Evolutionary conservation across 495 filamentous ascomycete species (phyloP), one percentile per base, ranked within the genome.

Genomic region (Aspergillus saccharolyticus): DNA sequence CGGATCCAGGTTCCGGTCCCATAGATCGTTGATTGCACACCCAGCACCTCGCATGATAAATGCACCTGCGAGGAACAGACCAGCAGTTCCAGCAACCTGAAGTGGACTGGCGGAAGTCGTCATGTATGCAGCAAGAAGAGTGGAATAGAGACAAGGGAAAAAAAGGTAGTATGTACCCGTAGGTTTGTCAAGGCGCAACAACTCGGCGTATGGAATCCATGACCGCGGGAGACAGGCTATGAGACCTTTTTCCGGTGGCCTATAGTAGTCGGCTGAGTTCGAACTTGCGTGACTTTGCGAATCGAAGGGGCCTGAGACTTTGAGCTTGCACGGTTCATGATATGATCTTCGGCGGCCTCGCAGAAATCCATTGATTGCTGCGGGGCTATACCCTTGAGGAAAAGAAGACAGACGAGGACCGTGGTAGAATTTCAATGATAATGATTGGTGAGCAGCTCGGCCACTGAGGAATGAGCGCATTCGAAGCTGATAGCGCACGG

Each of bases 1-100:
- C 19, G 88, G 89, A 71, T 98, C 94, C 17, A 98, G 82, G 64
- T 96, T 88, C 60, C 90, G 85, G 73, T 97, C 94, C 92, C 90
- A 96, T 45, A 97, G 81, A 68, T 98, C 94, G 72, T 98, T 97
- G 75, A 98, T 94, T 30, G 94, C 87, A 73, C 94, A 98, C 16
- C 94, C 94, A n/a, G 94, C 94, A 25, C 94, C 91, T 52, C 94
- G 90, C 94, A 98, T 97, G 64, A 97, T 86, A 56, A 97, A 66
- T 2, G 94, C 92, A 43, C 94, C 94, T 9, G 82, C 74, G 67
- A 94, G 85, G 78, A 98, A 98, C 53, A 96, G 84, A 2, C 83
- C 72, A 2, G 80, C 79, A 1, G 89, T 95, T 2, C 88, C 75
- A 24, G 85, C 75, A 3, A 90, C 47, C 78, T 78, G 58, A 85